These are phyloP conservation scores for Biscutella auriculata DNA, from an alignment of 441 rosid species.

Conservation along the genomic window DNA sequence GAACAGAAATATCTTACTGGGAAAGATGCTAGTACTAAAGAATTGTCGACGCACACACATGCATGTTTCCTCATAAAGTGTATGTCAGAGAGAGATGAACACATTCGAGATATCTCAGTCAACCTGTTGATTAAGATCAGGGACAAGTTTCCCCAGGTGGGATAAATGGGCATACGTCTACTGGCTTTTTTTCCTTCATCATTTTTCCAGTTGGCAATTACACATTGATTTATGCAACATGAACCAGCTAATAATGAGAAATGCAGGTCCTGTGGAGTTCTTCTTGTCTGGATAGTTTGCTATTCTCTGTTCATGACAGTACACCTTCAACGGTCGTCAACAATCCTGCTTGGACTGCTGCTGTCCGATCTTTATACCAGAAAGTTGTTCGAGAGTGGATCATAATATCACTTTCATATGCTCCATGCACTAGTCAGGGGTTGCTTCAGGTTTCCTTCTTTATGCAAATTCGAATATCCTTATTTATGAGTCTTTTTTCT, in stretches of 20 bases:
- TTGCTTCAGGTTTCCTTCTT: constrained; percentile 70
- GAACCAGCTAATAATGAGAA: constrained; percentile 1
- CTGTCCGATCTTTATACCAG: constrained; percentile 83
- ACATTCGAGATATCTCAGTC: constrained; percentile 58
- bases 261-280: constrained; percentile 96
- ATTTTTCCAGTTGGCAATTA: neutral
- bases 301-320: constrained; percentile 64
- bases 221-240: neutral
- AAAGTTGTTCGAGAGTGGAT: constrained; percentile 84
- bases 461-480: neutral
- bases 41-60: constrained; percentile 39
- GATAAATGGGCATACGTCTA: constrained; percentile 14
- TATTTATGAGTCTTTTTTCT: neutral
- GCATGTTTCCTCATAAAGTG: constrained; percentile 72
- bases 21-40: constrained; percentile 51
- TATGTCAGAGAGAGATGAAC: constrained; percentile 84
- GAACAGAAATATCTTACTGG: constrained; percentile 52
- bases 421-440: constrained; percentile 99
- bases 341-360: constrained; percentile 75
- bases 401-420: constrained; percentile 73
- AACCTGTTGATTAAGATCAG: constrained; percentile 74
- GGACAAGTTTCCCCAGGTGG: constrained; percentile 91
- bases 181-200: too few relatives aligned
- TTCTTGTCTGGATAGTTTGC: constrained; percentile 77
- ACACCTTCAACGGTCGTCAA: constrained; percentile 53